These are phyloP conservation scores for Myriosclerotinia duriaeana DNA, from an alignment of 2,329 filamentous ascomycete species.

Conservation along the genomic window DNA sequence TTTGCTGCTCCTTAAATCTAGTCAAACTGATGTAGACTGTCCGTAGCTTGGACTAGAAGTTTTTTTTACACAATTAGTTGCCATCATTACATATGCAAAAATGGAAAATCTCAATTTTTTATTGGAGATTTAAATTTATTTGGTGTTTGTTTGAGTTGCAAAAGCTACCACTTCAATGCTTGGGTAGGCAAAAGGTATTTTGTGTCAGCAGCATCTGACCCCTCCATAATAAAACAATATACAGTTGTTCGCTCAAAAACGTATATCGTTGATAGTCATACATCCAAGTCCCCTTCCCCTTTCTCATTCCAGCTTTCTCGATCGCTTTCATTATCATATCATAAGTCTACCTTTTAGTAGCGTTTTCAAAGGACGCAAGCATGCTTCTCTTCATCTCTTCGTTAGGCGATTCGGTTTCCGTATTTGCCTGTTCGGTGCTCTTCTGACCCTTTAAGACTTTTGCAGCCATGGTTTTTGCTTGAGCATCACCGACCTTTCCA, in stretches of 20 bases:
- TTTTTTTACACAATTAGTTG: background rate
- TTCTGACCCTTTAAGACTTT: constrained; percentile 47
- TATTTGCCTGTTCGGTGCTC: constrained; percentile 34
- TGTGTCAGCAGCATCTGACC: constrained; percentile 18
- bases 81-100: background rate
- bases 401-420: constrained; percentile 39
- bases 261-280: constrained; percentile 20
- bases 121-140: constrained; percentile 10
- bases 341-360: constrained; percentile 35
- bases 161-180: constrained; percentile 15
- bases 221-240: constrained; percentile 18
- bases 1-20: background rate
- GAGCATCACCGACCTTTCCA: constrained; percentile 82
- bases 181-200: constrained; percentile 8
- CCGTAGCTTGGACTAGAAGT: background rate
- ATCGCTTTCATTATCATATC: background rate
- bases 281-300: constrained; percentile 13
- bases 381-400: constrained; percentile 49
- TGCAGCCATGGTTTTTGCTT: constrained; percentile 66
- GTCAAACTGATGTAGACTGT: background rate
- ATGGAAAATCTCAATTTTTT: background rate
- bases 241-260: constrained; percentile 13
- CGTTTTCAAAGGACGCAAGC: constrained; percentile 49
- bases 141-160: constrained; percentile 1
- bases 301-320: constrained; percentile 14